Evolutionary conservation across 106 monocot genomes (phyloP), one percentile per base, ranked within the genome.

Genomic region (Dioscorea dumetorum): DNA sequence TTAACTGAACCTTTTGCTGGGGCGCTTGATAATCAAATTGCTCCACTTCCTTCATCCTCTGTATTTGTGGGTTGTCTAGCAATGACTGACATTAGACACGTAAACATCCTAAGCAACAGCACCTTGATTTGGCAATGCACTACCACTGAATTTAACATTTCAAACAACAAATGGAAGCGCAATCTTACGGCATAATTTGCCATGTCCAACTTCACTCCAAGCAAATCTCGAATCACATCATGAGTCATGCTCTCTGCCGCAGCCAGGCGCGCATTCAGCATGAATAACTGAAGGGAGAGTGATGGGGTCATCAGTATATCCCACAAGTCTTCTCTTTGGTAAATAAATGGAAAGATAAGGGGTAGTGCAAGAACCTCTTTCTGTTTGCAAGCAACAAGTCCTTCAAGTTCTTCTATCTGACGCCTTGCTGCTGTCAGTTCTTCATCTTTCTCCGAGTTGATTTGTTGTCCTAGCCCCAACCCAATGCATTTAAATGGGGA

Each of bases 401-500:
- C 74, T 73, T 92, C 91, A 50, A 97, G 88, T 64, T 97, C 91
- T 72, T 89, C 80, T 64, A 89, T 89, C 20, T 72, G 83, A 56
- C 66, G 74, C 71, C 67, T 84, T 22, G 82, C 73, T 34, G 74
- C 77, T 57, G 56, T 57, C 20, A 97, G 62, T 48, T 97, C 91
- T 48, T 97, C 91, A 71, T 91, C 86, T 76, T 91, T 97, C 76
- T 97, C 91, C 0, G 82, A 78, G 66, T 84, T 88, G n/a, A 91
- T 76, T 78, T 91, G 95, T 21, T 88, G 91, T 33, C 72, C 71
- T 57, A 91, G 60, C 59, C 95, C 91, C 74, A 91, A 71, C 35
- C 95, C 95, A 73, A 97, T 97, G 54, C 95, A 97, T 75, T 97
- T 91, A 52, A 91, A 97, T 33, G 95, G 95, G 19, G 95, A 97